phyloP scores from a whole-genome alignment of 140 eudicot species.

The Erigeron philadelphicus region DNA sequence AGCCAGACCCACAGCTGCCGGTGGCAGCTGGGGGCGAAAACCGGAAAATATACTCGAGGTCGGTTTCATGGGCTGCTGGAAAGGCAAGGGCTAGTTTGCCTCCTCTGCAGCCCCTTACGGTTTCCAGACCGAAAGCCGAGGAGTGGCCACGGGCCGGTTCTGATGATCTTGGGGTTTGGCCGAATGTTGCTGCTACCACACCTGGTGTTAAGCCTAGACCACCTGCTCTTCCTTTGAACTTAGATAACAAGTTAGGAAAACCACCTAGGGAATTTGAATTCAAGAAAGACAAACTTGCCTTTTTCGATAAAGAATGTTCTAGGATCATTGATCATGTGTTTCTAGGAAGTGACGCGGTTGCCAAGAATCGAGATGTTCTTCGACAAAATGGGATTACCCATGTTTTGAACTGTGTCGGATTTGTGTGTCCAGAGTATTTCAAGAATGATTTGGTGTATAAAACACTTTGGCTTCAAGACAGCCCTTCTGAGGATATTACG shows the following conservation, averaged over 20 bases:
- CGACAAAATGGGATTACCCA: slow-evolving; percentile 72
- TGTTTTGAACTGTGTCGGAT: slow-evolving; percentile 93
- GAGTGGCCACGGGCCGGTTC: slow-evolving; percentile 96
- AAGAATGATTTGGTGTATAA: slow-evolving; percentile 73
- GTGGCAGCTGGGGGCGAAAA: slow-evolving; percentile 19
- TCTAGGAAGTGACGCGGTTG: slow-evolving; percentile 84
- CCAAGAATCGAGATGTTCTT: slow-evolving; percentile 66
- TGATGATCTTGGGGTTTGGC: slow-evolving; percentile 95
- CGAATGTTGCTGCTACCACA: slow-evolving; percentile 43
- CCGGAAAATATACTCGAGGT: slow-evolving; percentile 58
- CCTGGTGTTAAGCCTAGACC: slow-evolving; percentile 56
- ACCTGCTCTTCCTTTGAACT: slow-evolving; percentile 33
- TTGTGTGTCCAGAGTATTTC: slow-evolving; percentile 85
- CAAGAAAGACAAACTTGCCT: slow-evolving; percentile 75
- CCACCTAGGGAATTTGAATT: slow-evolving; percentile 64
- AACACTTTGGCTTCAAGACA: slow-evolving; percentile 92
- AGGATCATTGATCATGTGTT: slow-evolving; percentile 65
- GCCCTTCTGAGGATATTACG: slow-evolving; percentile 93
- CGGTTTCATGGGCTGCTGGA: slow-evolving; percentile 71
- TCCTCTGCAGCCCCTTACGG: slow-evolving; percentile 84
- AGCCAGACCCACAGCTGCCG: not conserved
- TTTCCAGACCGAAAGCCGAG: slow-evolving; percentile 56
- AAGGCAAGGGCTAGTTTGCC: slow-evolving; percentile 72
- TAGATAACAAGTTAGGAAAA: slow-evolving; percentile 20
- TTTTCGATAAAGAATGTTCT: slow-evolving; percentile 84